These are phyloP conservation scores for Coriolopsis trogii DNA, from an alignment of 1,284 basidiomycete species.

Conservation along the genomic window DNA sequence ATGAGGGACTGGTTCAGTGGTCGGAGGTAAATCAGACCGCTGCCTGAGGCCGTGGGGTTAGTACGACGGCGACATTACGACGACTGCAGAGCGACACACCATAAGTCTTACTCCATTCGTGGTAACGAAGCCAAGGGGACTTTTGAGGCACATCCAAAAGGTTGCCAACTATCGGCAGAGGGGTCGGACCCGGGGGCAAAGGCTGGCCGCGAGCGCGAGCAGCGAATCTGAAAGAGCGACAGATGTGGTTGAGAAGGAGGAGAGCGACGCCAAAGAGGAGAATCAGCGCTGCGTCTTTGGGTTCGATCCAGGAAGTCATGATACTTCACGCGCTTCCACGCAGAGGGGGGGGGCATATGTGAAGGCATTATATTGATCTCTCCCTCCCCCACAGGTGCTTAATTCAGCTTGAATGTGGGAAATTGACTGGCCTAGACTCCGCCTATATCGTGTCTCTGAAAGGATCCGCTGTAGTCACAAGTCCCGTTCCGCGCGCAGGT, in stretches of 20 bases:
- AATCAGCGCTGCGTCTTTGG: background rate
- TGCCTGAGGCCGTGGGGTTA: no score
- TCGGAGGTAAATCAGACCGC: background rate
- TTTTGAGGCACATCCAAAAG: background rate
- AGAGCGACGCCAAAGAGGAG: background rate
- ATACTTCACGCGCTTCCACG: no score
- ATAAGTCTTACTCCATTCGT: background rate
- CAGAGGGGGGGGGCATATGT: no score
- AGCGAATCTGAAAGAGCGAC: background rate
- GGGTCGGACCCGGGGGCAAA: background rate
- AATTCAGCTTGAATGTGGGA: no score
- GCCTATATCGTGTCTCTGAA: no score
- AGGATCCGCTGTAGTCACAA: no score
- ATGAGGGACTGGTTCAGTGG: background rate
- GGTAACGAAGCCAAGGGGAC: background rate
- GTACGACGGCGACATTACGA: background rate
- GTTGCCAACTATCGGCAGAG: constrained; percentile 1
- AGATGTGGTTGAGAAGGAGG: background rate
- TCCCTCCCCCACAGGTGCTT: no score
- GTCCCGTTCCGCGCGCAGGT: no score
- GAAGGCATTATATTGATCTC: no score
- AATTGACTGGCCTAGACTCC: no score
- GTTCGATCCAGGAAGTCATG: no score
- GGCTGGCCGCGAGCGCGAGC: background rate
- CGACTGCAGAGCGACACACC: background rate